These are phyloP conservation scores for Nemania sp. DNA, from an alignment of 2,329 filamentous ascomycete species.

Conservation along the genomic window DNA sequence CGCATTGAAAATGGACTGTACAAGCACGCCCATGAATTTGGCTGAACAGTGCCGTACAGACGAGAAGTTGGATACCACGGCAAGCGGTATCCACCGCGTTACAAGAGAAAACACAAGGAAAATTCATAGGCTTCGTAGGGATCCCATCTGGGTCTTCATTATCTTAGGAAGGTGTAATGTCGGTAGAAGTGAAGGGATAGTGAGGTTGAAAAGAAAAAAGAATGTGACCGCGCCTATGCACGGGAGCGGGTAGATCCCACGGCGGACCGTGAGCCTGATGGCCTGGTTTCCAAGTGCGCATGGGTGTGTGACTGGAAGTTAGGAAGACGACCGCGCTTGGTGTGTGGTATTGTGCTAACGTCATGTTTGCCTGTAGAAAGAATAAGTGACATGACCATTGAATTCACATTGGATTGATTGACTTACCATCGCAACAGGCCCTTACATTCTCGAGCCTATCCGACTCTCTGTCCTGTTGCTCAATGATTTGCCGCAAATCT, in stretches of 20 bases:
- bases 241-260: slow-evolving; percentile 40
- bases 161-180: slow-evolving; percentile 4
- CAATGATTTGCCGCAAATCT: slow-evolving; percentile 78
- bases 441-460: slow-evolving; percentile 91
- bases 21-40: too few relatives aligned
- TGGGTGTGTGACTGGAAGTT: slow-evolving; percentile 37
- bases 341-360: slow-evolving; percentile 61
- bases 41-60: not conserved
- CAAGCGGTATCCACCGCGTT: not conserved
- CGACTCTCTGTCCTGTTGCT: slow-evolving; percentile 74
- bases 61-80: not conserved
- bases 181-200: slow-evolving; percentile 6
- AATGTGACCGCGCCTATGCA: slow-evolving; percentile 33
- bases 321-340: slow-evolving; percentile 50
- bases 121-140: slow-evolving; percentile 26
- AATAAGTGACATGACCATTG: not conserved
- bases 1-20: too few relatives aligned
- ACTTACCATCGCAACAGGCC: slow-evolving; percentile 94
- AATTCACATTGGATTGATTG: not conserved
- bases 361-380: slow-evolving; percentile 69
- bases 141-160: slow-evolving; percentile 18
- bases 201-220: too few relatives aligned
- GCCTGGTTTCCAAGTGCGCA: slow-evolving; percentile 31
- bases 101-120: slow-evolving; percentile 3
- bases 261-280: slow-evolving; percentile 37